These are phyloP conservation scores for Colletotrichum musicola DNA, from an alignment of 2,329 filamentous ascomycete genomes.

Conservation along the genomic window DNA sequence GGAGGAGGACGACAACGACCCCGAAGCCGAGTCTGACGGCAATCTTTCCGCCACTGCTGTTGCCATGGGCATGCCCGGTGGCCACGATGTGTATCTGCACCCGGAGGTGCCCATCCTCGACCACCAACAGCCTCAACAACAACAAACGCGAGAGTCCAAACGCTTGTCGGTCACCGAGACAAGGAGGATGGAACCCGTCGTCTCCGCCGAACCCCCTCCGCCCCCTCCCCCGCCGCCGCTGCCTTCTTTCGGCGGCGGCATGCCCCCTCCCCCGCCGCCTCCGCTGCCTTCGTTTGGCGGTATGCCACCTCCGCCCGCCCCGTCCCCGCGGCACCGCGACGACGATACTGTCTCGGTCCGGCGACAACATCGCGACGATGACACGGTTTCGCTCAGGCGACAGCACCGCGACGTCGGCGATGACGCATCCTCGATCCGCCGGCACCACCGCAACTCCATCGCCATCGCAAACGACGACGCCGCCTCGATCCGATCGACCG, in stretches of 20 bases:
- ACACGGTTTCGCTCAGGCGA: neutral
- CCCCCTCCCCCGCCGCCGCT: constrained; percentile 33
- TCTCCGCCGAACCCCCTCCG: constrained; percentile 26
- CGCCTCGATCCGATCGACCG: constrained; percentile 33
- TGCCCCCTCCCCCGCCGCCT: constrained; percentile 13
- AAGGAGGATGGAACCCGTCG: constrained; percentile 23
- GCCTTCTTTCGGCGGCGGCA: constrained; percentile 22
- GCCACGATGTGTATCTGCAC: neutral
- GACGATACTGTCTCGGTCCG: neutral
- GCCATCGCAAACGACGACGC: constrained; percentile 22
- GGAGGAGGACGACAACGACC: constrained; percentile 23
- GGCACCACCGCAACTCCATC: neutral
- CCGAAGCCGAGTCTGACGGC: constrained; percentile 31
- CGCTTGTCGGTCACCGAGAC: constrained; percentile 1
- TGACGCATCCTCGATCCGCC: constrained; percentile 32
- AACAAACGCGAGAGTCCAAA: neutral
- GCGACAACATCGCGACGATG: constrained; percentile 16
- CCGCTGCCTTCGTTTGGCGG: constrained; percentile 3
- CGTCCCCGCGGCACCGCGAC: constrained; percentile 1
- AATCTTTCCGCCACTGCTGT: neutral
- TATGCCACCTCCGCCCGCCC: neutral
- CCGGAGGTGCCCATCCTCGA: too few relatives aligned
- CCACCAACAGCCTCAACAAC: too few relatives aligned
- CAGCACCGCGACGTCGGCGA: constrained; percentile 12
- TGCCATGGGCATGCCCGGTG: neutral